Conservation (phyloP, 2,329 filamentous ascomycete genomes). For the Cercospora sp. region DNA sequence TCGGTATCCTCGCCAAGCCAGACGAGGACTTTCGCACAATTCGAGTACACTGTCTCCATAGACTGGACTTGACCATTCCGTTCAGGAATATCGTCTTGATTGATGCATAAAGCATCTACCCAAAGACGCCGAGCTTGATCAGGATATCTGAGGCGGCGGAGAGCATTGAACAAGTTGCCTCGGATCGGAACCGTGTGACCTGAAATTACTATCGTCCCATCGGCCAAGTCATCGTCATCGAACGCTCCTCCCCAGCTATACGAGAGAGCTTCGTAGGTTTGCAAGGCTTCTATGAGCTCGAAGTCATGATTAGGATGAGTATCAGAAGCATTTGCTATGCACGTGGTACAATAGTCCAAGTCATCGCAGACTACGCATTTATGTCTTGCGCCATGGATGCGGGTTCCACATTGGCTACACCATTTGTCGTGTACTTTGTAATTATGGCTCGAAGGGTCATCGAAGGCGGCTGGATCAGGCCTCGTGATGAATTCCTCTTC, state of each 20-base stretch:
- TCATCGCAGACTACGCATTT: background rate
- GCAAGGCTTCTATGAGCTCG: background rate
- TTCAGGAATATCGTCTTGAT: background rate
- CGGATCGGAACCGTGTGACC: background rate
- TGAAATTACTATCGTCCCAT: background rate
- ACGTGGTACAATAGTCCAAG: background rate
- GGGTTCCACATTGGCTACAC: background rate
- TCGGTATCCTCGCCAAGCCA: background rate
- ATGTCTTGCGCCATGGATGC: background rate
- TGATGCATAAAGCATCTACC: background rate
- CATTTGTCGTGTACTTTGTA: background rate
- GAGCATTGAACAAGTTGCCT: background rate
- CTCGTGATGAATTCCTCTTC: background rate
- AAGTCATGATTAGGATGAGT: background rate
- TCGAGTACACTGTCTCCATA: background rate
- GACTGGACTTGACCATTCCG: background rate
- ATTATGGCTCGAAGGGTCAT: background rate
- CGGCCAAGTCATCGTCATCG: background rate
- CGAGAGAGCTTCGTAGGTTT: background rate
- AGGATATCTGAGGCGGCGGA: background rate
- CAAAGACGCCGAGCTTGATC: background rate
- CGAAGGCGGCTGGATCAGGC: background rate
- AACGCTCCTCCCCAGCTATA: background rate
- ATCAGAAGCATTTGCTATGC: background rate
- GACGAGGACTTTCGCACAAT: background rate